Evolutionary conservation across 331 rosid genomes (phyloP), one percentile per base, ranked within the genome.

Genomic region (Arachis monticola): DNA sequence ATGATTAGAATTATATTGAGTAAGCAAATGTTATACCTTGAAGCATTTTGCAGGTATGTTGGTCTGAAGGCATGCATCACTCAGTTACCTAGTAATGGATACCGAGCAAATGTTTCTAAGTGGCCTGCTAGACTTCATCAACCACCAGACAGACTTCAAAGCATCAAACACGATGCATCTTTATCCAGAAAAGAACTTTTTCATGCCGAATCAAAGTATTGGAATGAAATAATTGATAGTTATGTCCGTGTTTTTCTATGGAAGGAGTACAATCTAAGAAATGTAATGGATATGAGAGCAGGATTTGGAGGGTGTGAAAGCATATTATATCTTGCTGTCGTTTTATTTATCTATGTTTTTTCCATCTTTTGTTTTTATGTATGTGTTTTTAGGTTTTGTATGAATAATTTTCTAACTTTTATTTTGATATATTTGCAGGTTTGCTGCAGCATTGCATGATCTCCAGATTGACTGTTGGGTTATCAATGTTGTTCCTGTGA

Each of bases 271-370:
- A 80, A 78, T 48, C 74, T 91, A 14, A 83, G 97, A 86, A 93
- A 91, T 74, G 85, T 91, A 41, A 75, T 91, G 89, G 98, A 93
- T 80, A 88, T 89, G 98, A 89, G 85, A 57, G 98, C 96, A 53
- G 92, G 96, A 80, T 93, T 85, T 77, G 98, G 97, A 74, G 98
- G 98, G 98, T 91, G 91, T 57, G 69, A 8, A 56, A 75, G 70
- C 76, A 22, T 69, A 12, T 30, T 53, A 17, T 46, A 11, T 60
- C 8, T 66, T 45, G 10, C 13, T 41, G 44, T n/a, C 8, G 22
- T 57, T 52, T 48, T 42, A 35, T 35, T 35, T 0, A 35, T 35
- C 52, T 32, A 7, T 52, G 35, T 65, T 22, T 13, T 10, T 66
- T 9, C 14, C 46, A 52, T 62, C 47, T 60, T 22, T 50, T 0